Conservation (phyloP, 2,329 filamentous ascomycete species). For the Calonectria montana region DNA sequence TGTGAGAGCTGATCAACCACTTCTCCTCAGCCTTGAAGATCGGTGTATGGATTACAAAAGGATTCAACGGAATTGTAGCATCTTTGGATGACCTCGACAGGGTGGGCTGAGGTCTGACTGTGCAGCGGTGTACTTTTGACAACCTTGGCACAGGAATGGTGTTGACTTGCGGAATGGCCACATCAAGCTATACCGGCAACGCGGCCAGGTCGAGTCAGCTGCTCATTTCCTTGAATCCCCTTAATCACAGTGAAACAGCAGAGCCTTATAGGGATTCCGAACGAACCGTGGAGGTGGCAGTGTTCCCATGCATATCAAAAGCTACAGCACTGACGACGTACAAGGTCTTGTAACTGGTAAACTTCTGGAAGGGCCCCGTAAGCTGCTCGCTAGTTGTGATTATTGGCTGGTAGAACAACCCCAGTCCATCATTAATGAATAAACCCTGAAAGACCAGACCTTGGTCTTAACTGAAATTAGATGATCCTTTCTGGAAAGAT, state of each 20-base stretch:
- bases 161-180: background rate
- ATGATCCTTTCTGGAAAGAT: conserved; percentile 4
- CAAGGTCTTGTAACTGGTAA: background rate
- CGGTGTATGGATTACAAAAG: background rate
- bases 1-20: background rate
- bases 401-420: background rate
- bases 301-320: conserved; percentile 1
- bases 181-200: background rate
- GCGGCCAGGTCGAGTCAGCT: background rate
- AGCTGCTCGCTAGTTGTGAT: background rate
- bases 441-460: background rate
- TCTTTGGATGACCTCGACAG: background rate
- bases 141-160: background rate
- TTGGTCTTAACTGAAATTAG: background rate
- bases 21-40: background rate
- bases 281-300: conserved; percentile 6
- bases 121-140: background rate
- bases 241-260: conserved; percentile 3
- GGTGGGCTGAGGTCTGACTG: background rate
- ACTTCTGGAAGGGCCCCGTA: background rate
- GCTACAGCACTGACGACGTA: background rate
- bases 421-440: background rate
- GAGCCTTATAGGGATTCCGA: conserved; percentile 9
- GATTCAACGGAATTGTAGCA: background rate
- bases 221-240: background rate